Evolutionary conservation across 1,139 yeast species (phyloP).

Genomic region (Pichia sp.): DNA sequence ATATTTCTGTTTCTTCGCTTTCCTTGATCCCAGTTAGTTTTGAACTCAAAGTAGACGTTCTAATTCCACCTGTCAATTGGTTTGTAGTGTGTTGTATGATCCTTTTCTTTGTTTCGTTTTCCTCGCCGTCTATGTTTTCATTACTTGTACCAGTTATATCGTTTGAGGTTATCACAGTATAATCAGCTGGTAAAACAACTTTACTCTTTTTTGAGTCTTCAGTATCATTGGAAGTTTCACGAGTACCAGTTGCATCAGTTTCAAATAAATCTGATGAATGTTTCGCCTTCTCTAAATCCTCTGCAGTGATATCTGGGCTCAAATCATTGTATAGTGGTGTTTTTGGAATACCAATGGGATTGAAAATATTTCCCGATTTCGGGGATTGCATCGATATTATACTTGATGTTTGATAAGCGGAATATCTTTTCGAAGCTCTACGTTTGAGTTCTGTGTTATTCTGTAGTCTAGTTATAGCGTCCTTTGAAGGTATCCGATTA

Average conservation of each 20-base stretch:
- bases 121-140: neutral
- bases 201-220: neutral
- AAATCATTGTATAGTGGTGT: constrained; percentile 23
- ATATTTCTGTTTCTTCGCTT: constrained; percentile 6
- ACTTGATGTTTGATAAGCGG: constrained; percentile 68
- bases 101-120: neutral
- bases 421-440: constrained; percentile 84
- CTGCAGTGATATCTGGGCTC: constrained; percentile 10
- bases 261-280: constrained; percentile 3
- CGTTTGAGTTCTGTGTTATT: constrained; percentile 77
- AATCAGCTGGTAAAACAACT: too few relatives aligned
- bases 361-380: constrained; percentile 8
- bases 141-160: too few relatives aligned
- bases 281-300: constrained; percentile 14
- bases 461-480: constrained; percentile 70
- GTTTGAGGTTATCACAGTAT: too few relatives aligned
- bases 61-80: constrained; percentile 3
- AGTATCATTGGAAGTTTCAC: too few relatives aligned
- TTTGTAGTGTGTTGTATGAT: constrained; percentile 7
- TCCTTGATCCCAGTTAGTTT: neutral
- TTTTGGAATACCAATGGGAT: constrained; percentile 6
- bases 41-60: neutral
- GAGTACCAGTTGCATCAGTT: constrained; percentile 4
- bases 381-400: constrained; percentile 25
- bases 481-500: constrained; percentile 24